Conservation (phyloP, 2,329 filamentous ascomycete species). For the Botrytis byssoidea region DNA sequence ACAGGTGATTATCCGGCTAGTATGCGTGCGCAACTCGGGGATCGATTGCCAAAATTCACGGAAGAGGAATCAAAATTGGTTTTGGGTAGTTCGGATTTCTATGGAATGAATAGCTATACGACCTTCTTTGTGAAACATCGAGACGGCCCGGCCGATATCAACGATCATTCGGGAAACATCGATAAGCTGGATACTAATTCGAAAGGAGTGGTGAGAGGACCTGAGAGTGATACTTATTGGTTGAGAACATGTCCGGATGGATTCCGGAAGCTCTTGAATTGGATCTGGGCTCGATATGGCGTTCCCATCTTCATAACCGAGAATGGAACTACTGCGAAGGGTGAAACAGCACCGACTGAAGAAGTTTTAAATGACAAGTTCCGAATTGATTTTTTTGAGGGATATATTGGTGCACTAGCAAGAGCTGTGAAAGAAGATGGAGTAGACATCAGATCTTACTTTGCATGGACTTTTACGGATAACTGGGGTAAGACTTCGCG, state of each 20-base stretch:
- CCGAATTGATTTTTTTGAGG: conserved; percentile 72
- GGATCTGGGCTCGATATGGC: conserved; percentile 74
- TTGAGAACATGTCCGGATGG: conserved; percentile 70
- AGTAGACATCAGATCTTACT: conserved; percentile 75
- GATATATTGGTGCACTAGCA: conserved; percentile 74
- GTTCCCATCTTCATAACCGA: conserved; percentile 84
- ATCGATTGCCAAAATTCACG: conserved; percentile 73
- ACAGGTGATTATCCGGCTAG: conserved; percentile 77
- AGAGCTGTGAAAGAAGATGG: conserved; percentile 68
- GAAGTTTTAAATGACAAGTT: conserved; percentile 77
- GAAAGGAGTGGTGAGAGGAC: conserved; percentile 68
- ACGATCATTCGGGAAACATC: conserved; percentile 73
- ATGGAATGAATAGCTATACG: conserved; percentile 91
- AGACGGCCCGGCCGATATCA: conserved; percentile 55
- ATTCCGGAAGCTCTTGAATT: conserved; percentile 73
- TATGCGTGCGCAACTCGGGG: conserved; percentile 77
- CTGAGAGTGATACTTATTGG: conserved; percentile 79
- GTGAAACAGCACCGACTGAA: conserved; percentile 70
- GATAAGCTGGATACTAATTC: conserved; percentile 71
- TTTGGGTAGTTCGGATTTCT: conserved; percentile 82
- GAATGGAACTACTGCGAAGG: conserved; percentile 80
- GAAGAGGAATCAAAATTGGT: conserved; percentile 65
- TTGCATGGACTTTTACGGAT: conserved; percentile 84
- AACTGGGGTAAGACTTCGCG: conserved; percentile 26
- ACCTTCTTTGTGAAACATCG: conserved; percentile 79